Conservation (phyloP, 106 monocot genomes). For the Acorus calamus region DNA sequence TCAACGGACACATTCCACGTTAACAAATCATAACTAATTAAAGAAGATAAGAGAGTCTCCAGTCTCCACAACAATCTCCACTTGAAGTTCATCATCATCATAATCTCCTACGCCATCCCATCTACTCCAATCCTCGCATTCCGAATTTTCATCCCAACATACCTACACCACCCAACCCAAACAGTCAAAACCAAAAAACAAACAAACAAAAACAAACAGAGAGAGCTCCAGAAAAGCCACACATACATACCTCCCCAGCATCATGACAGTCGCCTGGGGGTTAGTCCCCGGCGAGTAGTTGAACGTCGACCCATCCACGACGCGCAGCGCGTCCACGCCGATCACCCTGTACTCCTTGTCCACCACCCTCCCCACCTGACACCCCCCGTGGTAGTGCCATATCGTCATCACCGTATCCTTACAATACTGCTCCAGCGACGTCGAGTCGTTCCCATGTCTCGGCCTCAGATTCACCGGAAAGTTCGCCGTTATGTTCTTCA, state of each 20-base stretch:
- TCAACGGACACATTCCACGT: too few relatives aligned
- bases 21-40: too few relatives aligned
- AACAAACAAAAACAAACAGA: not conserved
- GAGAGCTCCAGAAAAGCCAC: not conserved
- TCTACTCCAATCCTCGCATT: slow-evolving; percentile 28
- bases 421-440: slow-evolving; percentile 54
- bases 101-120: too few relatives aligned
- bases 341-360: slow-evolving; percentile 43
- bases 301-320: slow-evolving; percentile 82
- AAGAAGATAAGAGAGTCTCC: too few relatives aligned
- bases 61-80: too few relatives aligned
- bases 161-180: slow-evolving; percentile 34
- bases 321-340: slow-evolving; percentile 52
- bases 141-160: slow-evolving; percentile 42
- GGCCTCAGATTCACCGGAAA: slow-evolving; percentile 51
- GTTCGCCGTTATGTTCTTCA: slow-evolving; percentile 52
- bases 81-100: too few relatives aligned
- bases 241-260: slow-evolving; percentile 71
- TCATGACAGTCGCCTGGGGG: slow-evolving; percentile 94
- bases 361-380: slow-evolving; percentile 61
- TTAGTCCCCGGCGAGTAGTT: slow-evolving; percentile 77
- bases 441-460: slow-evolving; percentile 56
- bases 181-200: not conserved
- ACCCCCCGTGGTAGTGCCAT: slow-evolving; percentile 95
- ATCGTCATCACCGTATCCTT: slow-evolving; percentile 88